phyloP scores from a whole-genome alignment of 139 green algal genomes.

The Chlorella sp. region DNA sequence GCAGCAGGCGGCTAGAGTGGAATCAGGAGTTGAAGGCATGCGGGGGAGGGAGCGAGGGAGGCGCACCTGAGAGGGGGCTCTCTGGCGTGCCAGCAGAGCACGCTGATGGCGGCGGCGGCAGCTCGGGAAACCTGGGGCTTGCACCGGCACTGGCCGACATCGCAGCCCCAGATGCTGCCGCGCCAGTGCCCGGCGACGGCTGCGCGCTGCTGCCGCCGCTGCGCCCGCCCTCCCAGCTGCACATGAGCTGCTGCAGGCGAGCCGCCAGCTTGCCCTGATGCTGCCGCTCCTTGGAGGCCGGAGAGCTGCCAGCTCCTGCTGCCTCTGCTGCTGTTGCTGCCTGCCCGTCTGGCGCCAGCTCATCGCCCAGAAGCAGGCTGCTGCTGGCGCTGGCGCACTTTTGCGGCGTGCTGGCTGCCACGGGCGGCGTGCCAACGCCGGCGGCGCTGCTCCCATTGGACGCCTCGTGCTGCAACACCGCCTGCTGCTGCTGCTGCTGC shows the following conservation, averaged over 20 bases:
- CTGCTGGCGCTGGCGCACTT: background rate
- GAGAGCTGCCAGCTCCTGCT: background rate
- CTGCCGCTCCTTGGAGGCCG: background rate
- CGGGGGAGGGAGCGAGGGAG: background rate
- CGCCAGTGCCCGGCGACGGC: background rate
- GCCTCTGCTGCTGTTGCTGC: background rate
- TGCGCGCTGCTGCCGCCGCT: constrained; percentile 14
- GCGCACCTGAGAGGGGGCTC: constrained; percentile 1
- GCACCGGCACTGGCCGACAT: background rate
- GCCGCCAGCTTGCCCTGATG: background rate
- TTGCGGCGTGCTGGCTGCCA: background rate
- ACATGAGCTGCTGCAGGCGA: constrained; percentile 18
- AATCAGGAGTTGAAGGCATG: background rate
- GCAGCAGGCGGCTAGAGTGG: no score
- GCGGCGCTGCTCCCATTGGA: background rate
- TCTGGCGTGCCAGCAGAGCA: background rate
- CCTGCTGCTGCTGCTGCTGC: constrained; percentile 2
- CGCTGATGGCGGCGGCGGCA: background rate
- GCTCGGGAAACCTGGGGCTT: background rate
- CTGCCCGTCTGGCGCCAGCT: background rate
- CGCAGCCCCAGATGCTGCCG: background rate
- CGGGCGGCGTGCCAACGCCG: background rate
- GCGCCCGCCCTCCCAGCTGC: background rate
- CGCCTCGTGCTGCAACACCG: background rate
- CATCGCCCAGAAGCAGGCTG: background rate